These are phyloP conservation scores for Colletotrichum horii DNA, from an alignment of 2,329 filamentous ascomycete genomes.

Conservation along the genomic window DNA sequence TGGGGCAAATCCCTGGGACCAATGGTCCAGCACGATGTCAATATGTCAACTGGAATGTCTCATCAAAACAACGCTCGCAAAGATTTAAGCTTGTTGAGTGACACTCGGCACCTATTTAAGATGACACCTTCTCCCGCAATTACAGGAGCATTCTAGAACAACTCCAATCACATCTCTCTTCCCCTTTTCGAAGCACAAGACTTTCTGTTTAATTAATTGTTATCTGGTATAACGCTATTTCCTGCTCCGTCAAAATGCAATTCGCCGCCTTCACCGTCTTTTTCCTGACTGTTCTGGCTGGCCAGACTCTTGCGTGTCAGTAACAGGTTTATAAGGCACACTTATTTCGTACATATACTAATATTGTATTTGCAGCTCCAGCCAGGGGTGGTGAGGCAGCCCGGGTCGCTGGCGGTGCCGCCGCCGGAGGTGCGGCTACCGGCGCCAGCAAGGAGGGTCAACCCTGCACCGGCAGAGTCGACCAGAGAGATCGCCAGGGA, in stretches of 20 bases:
- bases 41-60: not conserved
- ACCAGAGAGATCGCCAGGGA: not conserved
- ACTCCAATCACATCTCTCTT: not conserved
- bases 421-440: not conserved
- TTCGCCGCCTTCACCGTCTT: not conserved
- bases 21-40: not conserved
- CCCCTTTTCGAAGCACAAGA: accelerated
- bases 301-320: not conserved
- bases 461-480: not conserved
- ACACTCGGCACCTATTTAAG: not conserved
- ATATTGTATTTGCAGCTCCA: not conserved
- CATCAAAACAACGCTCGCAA: not conserved
- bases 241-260: not conserved
- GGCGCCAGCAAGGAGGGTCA: not conserved
- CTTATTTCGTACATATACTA: not conserved
- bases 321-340: not conserved
- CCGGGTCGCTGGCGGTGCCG: not conserved
- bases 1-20: not conserved
- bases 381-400: not conserved
- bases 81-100: not conserved
- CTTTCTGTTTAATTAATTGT: not conserved
- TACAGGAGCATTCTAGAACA: not conserved
- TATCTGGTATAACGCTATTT: not conserved
- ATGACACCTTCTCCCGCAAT: not conserved
- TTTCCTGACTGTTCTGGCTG: not conserved